Evolutionary conservation across 73 alveolate genomes (phyloP).

Genomic region (Breviolum minutum): DNA sequence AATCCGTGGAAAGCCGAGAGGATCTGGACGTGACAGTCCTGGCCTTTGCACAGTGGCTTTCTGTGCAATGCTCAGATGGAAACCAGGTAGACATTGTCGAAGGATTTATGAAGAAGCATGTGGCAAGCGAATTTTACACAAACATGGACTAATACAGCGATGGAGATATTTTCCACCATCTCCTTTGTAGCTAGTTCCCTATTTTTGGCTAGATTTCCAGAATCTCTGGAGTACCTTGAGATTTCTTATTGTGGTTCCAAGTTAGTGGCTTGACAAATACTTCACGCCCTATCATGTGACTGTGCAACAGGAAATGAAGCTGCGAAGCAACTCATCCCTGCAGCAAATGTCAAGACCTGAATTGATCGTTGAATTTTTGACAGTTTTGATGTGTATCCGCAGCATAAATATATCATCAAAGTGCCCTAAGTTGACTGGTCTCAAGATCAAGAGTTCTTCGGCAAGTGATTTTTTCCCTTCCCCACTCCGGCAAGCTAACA

Average conservation of each 20-base stretch:
- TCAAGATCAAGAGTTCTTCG: no score
- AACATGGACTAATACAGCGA: no score
- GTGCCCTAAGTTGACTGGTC: no score
- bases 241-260: no score
- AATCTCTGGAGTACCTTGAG: no score
- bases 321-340: slow-evolving; percentile 93
- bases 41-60: slow-evolving; percentile 95
- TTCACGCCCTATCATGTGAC: no score
- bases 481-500: neutral
- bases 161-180: neutral
- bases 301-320: slow-evolving; percentile 75
- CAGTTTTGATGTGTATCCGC: neutral
- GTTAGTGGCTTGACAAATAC: no score
- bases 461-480: neutral
- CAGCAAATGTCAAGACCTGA: slow-evolving; percentile 45
- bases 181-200: neutral
- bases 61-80: neutral
- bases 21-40: slow-evolving; percentile 93
- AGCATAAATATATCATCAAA: no score
- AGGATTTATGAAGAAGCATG: neutral
- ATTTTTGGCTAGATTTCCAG: neutral
- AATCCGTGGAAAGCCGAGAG: neutral
- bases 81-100: neutral
- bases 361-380: neutral
- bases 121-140: neutral